These are phyloP conservation scores for Ormosia semicastrata DNA, from an alignment of 306 rosid species.

Conservation along the genomic window DNA sequence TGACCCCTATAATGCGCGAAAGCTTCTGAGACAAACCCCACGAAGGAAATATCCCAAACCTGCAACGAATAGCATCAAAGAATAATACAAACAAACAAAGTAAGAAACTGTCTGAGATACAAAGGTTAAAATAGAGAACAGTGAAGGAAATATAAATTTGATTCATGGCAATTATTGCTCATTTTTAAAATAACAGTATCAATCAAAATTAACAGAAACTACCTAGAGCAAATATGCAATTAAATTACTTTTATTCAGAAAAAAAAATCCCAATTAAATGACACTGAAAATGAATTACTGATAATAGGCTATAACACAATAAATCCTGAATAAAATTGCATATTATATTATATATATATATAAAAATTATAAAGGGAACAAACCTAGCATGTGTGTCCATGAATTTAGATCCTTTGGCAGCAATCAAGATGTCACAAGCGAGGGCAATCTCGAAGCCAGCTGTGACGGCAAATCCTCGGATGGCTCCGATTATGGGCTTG, in stretches of 20 bases:
- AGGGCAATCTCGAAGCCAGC: constrained; percentile 94
- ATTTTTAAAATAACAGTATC: neutral
- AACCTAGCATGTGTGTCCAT: constrained; percentile 90
- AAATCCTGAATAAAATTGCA: neutral
- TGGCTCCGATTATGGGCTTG: constrained; percentile 84
- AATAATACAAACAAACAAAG: neutral
- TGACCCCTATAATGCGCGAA: constrained; percentile 66
- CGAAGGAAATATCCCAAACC: constrained; percentile 96
- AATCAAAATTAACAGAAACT: neutral
- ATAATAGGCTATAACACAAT: neutral
- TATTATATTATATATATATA: neutral
- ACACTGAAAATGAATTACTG: neutral
- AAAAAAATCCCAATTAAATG: neutral
- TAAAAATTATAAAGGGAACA: neutral
- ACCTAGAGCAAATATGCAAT: neutral
- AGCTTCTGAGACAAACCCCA: constrained; percentile 99
- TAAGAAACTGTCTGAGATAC: neutral
- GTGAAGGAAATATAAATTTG: neutral
- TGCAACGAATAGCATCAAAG: constrained; percentile 16
- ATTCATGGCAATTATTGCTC: neutral
- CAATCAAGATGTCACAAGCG: constrained; percentile 78
- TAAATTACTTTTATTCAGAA: neutral
- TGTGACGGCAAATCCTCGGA: constrained; percentile 84
- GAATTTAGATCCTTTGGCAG: constrained; percentile 82
- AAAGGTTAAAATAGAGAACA: neutral